These are phyloP conservation scores for Apophysomyces trapeziformis DNA, from an alignment of 371 early-diverging fungal genomes.

Conservation along the genomic window DNA sequence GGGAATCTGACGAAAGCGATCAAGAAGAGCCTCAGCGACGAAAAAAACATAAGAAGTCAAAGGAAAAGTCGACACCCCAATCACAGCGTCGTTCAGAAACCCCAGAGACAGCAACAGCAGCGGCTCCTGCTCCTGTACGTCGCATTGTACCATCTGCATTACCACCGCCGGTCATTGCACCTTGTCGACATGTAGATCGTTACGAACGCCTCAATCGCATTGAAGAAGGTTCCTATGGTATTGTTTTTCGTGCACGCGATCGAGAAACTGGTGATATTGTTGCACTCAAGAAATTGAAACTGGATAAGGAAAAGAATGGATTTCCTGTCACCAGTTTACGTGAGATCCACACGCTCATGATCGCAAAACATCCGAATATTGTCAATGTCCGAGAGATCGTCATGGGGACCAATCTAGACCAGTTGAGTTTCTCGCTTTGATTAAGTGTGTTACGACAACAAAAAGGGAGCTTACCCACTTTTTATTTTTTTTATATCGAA, in stretches of 20 bases:
- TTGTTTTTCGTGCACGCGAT: conserved; percentile 97
- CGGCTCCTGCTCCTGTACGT: conserved; percentile 4
- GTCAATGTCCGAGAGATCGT: conserved; percentile 95
- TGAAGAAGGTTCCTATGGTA: conserved; percentile 99
- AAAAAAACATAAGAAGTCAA: conserved; percentile 18
- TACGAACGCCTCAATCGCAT: conserved; percentile 96
- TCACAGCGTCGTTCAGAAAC: conserved; percentile 5
- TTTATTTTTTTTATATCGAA: not conserved
- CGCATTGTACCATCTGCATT: conserved; percentile 17
- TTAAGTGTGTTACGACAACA: not conserved
- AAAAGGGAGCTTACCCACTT: not conserved
- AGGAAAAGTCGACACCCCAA: conserved; percentile 12
- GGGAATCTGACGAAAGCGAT: conserved; percentile 43
- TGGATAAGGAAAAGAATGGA: conserved; percentile 94
- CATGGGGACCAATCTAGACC: conserved; percentile 75
- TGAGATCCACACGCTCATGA: conserved; percentile 89
- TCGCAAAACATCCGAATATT: conserved; percentile 92
- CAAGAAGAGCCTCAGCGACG: conserved; percentile 14
- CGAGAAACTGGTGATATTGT: conserved; percentile 91
- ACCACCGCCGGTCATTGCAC: conserved; percentile 31
- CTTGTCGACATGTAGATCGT: conserved; percentile 80
- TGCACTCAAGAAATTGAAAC: conserved; percentile 97
- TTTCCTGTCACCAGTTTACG: conserved; percentile 94
- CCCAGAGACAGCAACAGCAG: not conserved
- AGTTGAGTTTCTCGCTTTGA: conserved; percentile 50